phyloP scores from a whole-genome alignment of 108 stramenopile species.

The Skeletonema potamos region DNA sequence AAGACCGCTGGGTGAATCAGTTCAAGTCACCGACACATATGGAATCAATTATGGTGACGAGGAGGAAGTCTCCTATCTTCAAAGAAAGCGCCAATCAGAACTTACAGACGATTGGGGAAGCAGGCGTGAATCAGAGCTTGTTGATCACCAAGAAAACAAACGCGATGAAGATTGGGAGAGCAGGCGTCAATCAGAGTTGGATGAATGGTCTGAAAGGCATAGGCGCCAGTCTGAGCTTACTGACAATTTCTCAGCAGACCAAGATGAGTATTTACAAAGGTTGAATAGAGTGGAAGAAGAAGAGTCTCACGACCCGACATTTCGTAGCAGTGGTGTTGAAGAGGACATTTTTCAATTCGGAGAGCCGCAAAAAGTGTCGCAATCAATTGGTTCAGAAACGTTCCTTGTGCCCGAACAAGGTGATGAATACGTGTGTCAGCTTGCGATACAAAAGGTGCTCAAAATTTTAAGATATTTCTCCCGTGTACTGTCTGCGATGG shows the following conservation, averaged over 20 bases:
- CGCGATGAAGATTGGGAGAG: not conserved
- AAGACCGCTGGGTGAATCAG: not conserved
- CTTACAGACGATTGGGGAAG: not conserved
- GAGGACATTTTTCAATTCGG: conserved; percentile 45
- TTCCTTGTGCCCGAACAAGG: conserved; percentile 4
- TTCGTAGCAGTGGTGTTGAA: not conserved
- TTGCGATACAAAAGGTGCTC: conserved; percentile 36
- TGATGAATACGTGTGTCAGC: conserved; percentile 21
- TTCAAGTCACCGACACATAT: not conserved
- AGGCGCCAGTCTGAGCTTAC: not conserved
- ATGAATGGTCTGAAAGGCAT: not conserved
- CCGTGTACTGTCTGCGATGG: conserved; percentile 57
- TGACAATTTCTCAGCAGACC: not conserved
- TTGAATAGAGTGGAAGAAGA: conserved; percentile 1
- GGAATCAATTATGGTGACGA: not conserved
- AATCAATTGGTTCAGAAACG: conserved; percentile 4
- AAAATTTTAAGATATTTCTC: conserved; percentile 54
- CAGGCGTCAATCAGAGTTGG: not conserved
- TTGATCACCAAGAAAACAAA: not conserved
- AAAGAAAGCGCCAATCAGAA: conserved; percentile 2
- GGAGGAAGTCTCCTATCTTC: not conserved
- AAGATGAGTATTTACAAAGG: not conserved
- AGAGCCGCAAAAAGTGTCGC: conserved; percentile 9
- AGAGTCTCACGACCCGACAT: not conserved
- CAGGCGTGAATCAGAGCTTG: not conserved